Base-by-base conservation (phyloP, 2,329 filamentous ascomycete genomes). In the Monilinia fructigena region DNA sequence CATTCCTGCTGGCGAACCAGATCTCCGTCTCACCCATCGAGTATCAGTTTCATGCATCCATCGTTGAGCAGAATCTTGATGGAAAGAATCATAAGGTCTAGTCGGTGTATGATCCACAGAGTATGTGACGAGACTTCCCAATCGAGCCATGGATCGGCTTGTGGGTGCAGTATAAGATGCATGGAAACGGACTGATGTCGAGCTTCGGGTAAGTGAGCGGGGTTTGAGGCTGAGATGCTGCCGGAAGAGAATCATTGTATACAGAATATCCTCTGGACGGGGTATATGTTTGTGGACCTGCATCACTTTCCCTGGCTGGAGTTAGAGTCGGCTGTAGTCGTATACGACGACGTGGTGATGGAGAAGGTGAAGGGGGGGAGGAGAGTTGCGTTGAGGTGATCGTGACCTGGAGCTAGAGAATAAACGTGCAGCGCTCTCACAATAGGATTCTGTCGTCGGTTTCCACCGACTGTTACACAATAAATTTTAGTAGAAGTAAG, bases 161-260 rank as follows among this genome's bases (percentile, higher is more conserved):
- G 74, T 70, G 18, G 82, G 81, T 14, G 78, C 80, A 16, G 82
- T 83, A 70, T 80, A 81, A 18, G 79, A 75, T 14, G 78, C 79
- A 18, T 76, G 74, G 45, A 80, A 74, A 42, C 78, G 79, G 81
- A 81, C 61, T 75, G 79, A 68, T 83, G 82, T 14, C 80, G 79
- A 58, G 80, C 77, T 72, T 82, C 82, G 1, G 82, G 81, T n/a
- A 84, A 71, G 65, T 83, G 78, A 55, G 77, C 76, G 28, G 82
- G 14, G 83, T 84, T 70, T 82, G 81, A n/a, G 82, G 82, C 68
- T 84, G 82, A 12, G 73, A 74, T 6, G 76, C 75, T 28, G 80
- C 76, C 10, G 82, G 78, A 55, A 81, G 65, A 31, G 74, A 74
- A 69, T 85, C 82, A 67, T 83, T 78, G 68, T 85, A 84, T 35